Evolutionary conservation across 306 rosid genomes (phyloP).

Genomic region (Rosa persica): DNA sequence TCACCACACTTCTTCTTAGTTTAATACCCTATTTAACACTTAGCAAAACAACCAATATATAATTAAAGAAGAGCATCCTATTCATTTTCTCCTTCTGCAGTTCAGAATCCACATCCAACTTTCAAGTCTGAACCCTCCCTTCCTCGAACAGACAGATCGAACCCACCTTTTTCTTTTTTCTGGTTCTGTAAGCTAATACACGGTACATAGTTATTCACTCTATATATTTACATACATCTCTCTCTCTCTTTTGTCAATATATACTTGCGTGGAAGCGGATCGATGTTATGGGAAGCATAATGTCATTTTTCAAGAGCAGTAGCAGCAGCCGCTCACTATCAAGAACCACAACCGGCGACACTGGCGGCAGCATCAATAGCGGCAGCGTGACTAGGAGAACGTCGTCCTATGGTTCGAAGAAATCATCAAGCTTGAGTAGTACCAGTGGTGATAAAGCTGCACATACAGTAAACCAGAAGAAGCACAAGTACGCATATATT

Average conservation of each 20-base stretch:
- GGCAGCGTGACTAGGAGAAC: background rate
- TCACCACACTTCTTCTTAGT: background rate
- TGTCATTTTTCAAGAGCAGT: conserved; percentile 18
- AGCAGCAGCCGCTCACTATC: background rate
- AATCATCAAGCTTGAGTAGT: background rate
- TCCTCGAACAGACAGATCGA: background rate
- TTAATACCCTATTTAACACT: background rate
- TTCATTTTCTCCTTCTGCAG: background rate
- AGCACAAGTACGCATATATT: conserved; percentile 59
- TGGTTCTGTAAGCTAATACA: background rate
- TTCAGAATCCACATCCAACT: background rate
- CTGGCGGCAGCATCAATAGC: background rate
- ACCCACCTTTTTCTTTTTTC: background rate
- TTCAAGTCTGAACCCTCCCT: background rate
- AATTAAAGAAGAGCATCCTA: background rate
- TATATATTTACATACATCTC: background rate
- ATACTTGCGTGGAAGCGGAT: background rate
- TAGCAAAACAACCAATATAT: background rate
- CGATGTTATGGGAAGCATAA: conserved; percentile 47
- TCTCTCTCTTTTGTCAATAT: background rate
- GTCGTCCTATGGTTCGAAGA: background rate
- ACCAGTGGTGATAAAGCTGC: background rate
- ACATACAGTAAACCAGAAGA: conserved; percentile 29
- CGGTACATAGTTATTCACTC: background rate
- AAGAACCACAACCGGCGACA: background rate